These are phyloP conservation scores for Brassica nigra DNA, from an alignment of 345 rosid genomes.

Conservation along the genomic window DNA sequence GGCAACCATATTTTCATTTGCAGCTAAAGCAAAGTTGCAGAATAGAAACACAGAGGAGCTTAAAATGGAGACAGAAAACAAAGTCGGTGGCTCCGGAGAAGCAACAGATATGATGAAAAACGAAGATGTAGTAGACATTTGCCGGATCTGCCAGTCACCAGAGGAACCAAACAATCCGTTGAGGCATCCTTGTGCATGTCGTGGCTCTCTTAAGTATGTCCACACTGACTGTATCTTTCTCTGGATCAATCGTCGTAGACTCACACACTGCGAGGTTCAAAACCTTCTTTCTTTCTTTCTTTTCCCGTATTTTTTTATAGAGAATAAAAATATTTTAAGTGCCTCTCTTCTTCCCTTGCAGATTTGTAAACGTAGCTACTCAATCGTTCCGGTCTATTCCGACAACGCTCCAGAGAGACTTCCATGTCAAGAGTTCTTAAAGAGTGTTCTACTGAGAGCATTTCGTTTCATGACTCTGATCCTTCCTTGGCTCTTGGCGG, in stretches of 20 bases:
- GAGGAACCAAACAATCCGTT: conserved; percentile 26
- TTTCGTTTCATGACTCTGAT: conserved; percentile 1
- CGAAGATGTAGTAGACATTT: neutral
- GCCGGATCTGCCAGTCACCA: conserved; percentile 21
- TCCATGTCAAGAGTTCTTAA: conserved; percentile 7
- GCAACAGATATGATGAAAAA: neutral
- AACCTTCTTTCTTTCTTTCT: too few relatives aligned
- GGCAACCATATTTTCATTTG: neutral
- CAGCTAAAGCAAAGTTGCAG: neutral
- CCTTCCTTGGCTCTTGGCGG: neutral
- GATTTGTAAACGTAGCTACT: conserved; percentile 19
- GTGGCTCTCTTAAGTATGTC: conserved; percentile 30
- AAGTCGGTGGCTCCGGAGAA: neutral
- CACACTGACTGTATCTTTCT: conserved; percentile 23
- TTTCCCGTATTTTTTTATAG: too few relatives aligned
- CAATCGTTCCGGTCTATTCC: conserved; percentile 20
- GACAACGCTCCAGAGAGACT: conserved; percentile 29
- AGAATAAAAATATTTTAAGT: too few relatives aligned
- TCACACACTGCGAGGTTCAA: conserved; percentile 16
- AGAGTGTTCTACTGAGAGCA: neutral
- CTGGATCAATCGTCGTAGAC: conserved; percentile 18
- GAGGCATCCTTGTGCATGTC: conserved; percentile 36
- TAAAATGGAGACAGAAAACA: neutral
- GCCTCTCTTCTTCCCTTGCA: neutral
- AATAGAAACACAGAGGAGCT: neutral